Conservation (phyloP, 225 moss, liverwort and hornwort genomes). For the Marchantia paleacea region DNA sequence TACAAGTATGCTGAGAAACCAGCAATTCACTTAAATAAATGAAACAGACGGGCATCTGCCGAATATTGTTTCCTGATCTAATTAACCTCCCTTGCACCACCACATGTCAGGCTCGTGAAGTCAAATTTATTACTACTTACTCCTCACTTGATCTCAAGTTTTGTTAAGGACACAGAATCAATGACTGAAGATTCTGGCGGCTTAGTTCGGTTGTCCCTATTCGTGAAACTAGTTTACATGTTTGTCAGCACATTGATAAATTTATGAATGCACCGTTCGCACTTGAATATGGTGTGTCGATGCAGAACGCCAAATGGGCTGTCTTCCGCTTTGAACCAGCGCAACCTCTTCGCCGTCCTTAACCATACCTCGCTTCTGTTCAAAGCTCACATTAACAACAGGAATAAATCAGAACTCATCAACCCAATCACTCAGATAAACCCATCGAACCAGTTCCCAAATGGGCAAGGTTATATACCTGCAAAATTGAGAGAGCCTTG, state of each 20-base stretch:
- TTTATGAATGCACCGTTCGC: slow-evolving; percentile 67
- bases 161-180: background rate
- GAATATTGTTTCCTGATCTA: background rate
- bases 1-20: slow-evolving; percentile 11
- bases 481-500: slow-evolving; percentile 75
- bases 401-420: background rate
- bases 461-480: slow-evolving; percentile 40
- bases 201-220: background rate
- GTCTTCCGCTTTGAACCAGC: slow-evolving; percentile 92
- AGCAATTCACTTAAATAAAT: background rate
- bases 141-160: background rate
- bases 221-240: background rate
- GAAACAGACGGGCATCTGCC: background rate
- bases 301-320: slow-evolving; percentile 95
- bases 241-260: slow-evolving; percentile 3
- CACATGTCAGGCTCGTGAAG: background rate
- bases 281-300: slow-evolving; percentile 99
- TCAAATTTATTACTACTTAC: background rate
- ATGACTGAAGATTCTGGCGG: background rate
- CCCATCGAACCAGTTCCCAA: background rate
- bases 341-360: slow-evolving; percentile 94
- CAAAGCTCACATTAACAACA: background rate
- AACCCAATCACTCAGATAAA: background rate
- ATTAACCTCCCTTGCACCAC: background rate
- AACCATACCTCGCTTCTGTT: slow-evolving; percentile 87